Evolutionary conservation across 1,284 basidiomycete genomes (phyloP).

Genomic region (Porogramme epimiltina): DNA sequence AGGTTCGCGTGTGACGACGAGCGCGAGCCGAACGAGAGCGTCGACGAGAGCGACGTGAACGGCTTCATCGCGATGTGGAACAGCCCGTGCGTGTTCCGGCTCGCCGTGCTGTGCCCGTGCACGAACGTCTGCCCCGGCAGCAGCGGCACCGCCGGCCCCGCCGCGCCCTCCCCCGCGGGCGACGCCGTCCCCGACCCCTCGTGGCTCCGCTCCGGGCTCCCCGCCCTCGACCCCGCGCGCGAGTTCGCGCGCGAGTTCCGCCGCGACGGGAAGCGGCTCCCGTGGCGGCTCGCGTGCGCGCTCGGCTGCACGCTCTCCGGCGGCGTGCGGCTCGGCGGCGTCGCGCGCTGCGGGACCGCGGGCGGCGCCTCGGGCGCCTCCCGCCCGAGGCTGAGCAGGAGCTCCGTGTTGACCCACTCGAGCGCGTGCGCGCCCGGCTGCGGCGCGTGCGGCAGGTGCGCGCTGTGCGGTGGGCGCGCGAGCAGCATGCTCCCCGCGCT

Average conservation of each 20-base stretch:
- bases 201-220: slow-evolving; percentile 55
- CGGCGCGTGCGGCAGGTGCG: slow-evolving; percentile 33
- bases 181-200: neutral
- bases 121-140: slow-evolving; percentile 45
- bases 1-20: slow-evolving; percentile 38
- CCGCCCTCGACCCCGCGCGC: slow-evolving; percentile 50
- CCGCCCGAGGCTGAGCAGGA: slow-evolving; percentile 65
- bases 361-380: slow-evolving; percentile 31
- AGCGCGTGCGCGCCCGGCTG: slow-evolving; percentile 42
- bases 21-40: slow-evolving; percentile 38
- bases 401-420: slow-evolving; percentile 82
- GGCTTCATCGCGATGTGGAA: slow-evolving; percentile 68
- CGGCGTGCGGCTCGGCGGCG: slow-evolving; percentile 31
- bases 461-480: slow-evolving; percentile 18
- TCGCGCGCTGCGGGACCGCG: slow-evolving; percentile 38
- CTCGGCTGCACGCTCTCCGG: slow-evolving; percentile 11
- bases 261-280: slow-evolving; percentile 37
- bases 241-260: slow-evolving; percentile 37
- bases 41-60: slow-evolving; percentile 43
- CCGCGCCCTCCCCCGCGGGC: slow-evolving; percentile 4
- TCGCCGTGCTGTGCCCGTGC: slow-evolving; percentile 50
- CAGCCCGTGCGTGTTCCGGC: slow-evolving; percentile 51
- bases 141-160: neutral
- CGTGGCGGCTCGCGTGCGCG: slow-evolving; percentile 30
- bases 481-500: too few species aligned